A percentile compares a stretch with the other conserved stretches of the same genome.
These are phyloP conservation scores for Nyctanthes arbortristis DNA, from an alignment of 257 asterid species.

Conservation along the genomic window DNA sequence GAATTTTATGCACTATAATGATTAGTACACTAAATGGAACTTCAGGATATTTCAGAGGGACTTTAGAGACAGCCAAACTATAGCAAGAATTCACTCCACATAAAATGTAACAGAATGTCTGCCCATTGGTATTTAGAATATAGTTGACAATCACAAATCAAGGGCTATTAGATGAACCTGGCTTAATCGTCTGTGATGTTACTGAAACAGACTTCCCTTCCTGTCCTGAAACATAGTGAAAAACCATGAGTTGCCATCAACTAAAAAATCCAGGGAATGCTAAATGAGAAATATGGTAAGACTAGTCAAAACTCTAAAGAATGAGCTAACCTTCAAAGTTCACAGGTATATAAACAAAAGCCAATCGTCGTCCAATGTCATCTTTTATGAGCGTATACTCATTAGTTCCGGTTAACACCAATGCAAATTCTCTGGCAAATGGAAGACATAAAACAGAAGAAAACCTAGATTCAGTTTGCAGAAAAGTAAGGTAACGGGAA, in stretches of 20 bases:
- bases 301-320: conserved; percentile 11
- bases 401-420: conserved; percentile 73
- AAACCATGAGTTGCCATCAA: conserved; percentile 12
- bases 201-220: conserved; percentile 79
- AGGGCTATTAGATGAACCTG: conserved; percentile 44
- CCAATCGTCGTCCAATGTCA: conserved; percentile 67
- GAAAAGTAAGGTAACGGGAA: not conserved
- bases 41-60: too few relatives aligned
- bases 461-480: not conserved
- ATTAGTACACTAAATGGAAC: too few relatives aligned
- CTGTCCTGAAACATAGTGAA: conserved; percentile 59
- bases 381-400: conserved; percentile 75
- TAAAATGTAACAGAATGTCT: conserved; percentile 4
- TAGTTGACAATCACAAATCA: conserved; percentile 16
- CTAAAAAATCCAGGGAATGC: conserved; percentile 9
- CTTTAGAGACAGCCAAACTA: too few relatives aligned
- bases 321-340: conserved; percentile 80
- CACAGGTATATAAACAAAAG: conserved; percentile 78
- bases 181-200: conserved; percentile 66
- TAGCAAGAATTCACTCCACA: too few relatives aligned
- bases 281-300: conserved; percentile 19
- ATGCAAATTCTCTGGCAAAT: conserved; percentile 55
- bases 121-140: conserved; percentile 5
- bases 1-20: too few relatives aligned
- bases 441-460: conserved; percentile 16